Evolutionary conservation across 768 basidiomycete genomes (phyloP).

Genomic region (Lentinula detonsa): DNA sequence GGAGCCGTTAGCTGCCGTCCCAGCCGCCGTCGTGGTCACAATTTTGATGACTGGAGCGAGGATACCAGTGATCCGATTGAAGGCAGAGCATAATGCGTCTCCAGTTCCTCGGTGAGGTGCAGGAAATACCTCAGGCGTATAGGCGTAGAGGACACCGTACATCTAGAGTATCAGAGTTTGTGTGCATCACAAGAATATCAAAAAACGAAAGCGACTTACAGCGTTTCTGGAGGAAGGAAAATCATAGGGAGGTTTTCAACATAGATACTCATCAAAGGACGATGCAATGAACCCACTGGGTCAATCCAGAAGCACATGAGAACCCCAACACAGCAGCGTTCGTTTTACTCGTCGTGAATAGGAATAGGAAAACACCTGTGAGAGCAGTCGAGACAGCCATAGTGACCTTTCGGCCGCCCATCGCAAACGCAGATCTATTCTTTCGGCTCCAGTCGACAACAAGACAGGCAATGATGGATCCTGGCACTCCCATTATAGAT

Average conservation of each 20-base stretch:
- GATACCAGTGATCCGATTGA: constrained; percentile 55
- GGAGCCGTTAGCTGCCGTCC: neutral
- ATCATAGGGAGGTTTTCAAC: neutral
- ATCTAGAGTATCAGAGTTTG: neutral
- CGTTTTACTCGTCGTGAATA: constrained; percentile 43
- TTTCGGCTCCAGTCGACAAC: constrained; percentile 38
- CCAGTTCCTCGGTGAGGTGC: constrained; percentile 51
- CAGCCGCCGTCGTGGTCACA: constrained; percentile 4
- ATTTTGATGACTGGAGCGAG: constrained; percentile 32
- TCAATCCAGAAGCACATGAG: constrained; percentile 37
- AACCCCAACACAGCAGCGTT: constrained; percentile 34
- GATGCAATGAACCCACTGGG: constrained; percentile 25
- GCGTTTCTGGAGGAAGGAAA: neutral
- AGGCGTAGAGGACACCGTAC: constrained; percentile 29
- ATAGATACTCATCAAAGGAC: neutral
- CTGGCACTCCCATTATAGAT: constrained; percentile 40
- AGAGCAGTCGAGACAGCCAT: constrained; percentile 38
- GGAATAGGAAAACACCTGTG: constrained; percentile 42
- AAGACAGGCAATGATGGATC: constrained; percentile 40
- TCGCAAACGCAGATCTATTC: constrained; percentile 19
- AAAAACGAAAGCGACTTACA: neutral
- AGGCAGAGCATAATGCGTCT: constrained; percentile 43
- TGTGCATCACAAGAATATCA: neutral
- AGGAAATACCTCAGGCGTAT: constrained; percentile 51
- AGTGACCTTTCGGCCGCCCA: constrained; percentile 43